Base-by-base conservation (phyloP, 345 rosid genomes). In the Eutrema yunnanense region DNA sequence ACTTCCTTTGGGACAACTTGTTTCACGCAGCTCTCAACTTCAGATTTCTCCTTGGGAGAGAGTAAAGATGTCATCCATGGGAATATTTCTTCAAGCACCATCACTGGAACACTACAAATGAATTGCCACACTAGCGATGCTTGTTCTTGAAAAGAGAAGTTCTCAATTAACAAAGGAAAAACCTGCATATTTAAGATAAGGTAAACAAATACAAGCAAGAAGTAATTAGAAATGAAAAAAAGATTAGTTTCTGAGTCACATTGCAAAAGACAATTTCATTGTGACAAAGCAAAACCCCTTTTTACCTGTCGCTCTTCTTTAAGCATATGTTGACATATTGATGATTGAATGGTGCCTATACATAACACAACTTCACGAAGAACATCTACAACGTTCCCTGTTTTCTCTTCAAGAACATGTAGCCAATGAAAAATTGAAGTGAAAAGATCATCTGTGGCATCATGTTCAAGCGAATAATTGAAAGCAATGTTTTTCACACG, bases 301-400 rank as follows among this genome's bases (percentile, higher is more conserved):
- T 2, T 32, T 71, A 86, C 97, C 92, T 89, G 96, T 46, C 87
- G 74, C 69, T 91, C 97, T 85, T 91, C 97, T 85, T 89, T 91
- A 56, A 67, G 79, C 93, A 84, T 84, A 79, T 91, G 96, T 29
- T 87, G 80, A 60, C 86, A 80, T 40, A 91, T 82, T 57, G 82
- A 84, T 48, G 86, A 77, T 42, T 82, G 85, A 73, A 85, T 52
- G 76, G 84, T 84, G 75, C 84, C 68, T 6, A 86, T 75, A 73
- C 71, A 62, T 69, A 71, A 44, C 5, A 87, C 52, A 53, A 89
- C 82, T 79, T 91, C 91, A 56, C 79, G 82, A 75, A 81, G 69
- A 40, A 80, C 69, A 72, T 75, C 37, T 30, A 71, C 40, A 54
- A 26, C 19, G 71, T 69, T 71, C 69, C 65, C 76, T 12, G 36